Evolutionary conservation across 768 basidiomycete species (phyloP), one percentile per base, ranked within the genome.

Genomic region (Kwoniella sp.): DNA sequence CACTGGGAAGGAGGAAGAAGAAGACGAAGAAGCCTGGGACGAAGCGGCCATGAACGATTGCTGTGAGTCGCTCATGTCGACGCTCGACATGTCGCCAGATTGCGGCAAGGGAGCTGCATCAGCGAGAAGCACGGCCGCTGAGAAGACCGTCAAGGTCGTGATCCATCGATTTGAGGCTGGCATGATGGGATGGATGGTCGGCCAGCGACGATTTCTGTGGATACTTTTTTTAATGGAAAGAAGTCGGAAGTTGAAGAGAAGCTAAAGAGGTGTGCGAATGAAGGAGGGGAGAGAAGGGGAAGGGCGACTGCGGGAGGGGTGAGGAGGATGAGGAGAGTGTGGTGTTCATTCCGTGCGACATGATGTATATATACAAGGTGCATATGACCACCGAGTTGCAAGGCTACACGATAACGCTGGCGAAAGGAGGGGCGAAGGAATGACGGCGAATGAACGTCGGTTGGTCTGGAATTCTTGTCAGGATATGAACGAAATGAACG

Each of bases 131-230:
- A 55, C 9, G 17, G 52, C 34, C 15, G 53, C 52, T 37, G 61
- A 54, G 38, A 55, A n/a, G 11, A 62, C 38, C 25, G 53, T 38
- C 53, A 55, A 53, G 31, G 61, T 55, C 25, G 17, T 48, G 47
- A 50, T 52, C 61, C 61, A 52, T 30, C 50, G 51, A 11, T 38
- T 55, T 11, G 47, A 15, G 17, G 34, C 28, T n/a, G 47, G 58
- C 58, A 62, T 62, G 26, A 28, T 48, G 26, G 13, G 9, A 25
- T 9, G 41, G 15, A 31, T 53, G 38, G 61, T 54, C 61, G 61
- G 38, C 61, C 61, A 62, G 61, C 61, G 61, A 62, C 61, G 26
- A 26, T 45, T 41, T 62, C 28, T 51, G 7, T 47, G 22, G 31
- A 13, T 23, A 37, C 4, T 56, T 22, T 23, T 22, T 50, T 51